A percentile compares a stretch with the other conserved stretches of the same genome.
Conservation (phyloP, 2,329 filamentous ascomycete genomes). For the Tolypocladium guangdongense region DNA sequence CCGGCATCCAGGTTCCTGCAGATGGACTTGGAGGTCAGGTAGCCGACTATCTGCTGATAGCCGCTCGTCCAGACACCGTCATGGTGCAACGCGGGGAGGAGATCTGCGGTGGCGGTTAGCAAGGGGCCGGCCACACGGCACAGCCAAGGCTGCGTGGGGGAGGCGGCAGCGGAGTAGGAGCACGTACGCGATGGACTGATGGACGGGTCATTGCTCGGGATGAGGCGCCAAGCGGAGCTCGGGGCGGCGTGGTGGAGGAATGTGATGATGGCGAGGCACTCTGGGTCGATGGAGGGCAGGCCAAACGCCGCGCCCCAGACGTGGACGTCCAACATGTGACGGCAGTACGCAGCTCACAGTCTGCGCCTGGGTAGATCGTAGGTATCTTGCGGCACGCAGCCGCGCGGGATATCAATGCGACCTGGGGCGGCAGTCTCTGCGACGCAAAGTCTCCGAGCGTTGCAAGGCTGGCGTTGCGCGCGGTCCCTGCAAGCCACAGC, state of each 20-base stretch:
- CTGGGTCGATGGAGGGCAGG: conserved; percentile 80
- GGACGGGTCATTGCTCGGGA: conserved; percentile 63
- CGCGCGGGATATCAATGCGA: not conserved
- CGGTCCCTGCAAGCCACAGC: conserved; percentile 10
- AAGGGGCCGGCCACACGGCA: conserved; percentile 1
- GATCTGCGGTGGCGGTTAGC: conserved; percentile 27
- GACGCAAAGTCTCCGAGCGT: not conserved
- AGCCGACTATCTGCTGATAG: conserved; percentile 48
- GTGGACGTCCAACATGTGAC: conserved; percentile 52
- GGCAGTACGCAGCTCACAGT: not conserved
- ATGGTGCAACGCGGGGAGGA: conserved; percentile 44
- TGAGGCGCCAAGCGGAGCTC: conserved; percentile 52
- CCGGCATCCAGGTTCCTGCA: conserved; percentile 26
- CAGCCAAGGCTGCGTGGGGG: not conserved
- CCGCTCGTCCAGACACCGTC: conserved; percentile 44
- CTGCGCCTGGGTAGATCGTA: not conserved
- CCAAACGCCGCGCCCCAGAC: conserved; percentile 85
- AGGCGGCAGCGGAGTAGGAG: not conserved
- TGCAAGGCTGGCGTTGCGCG: not conserved
- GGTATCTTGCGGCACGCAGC: not conserved
- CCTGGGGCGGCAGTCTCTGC: not conserved
- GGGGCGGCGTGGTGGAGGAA: conserved; percentile 57
- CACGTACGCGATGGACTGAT: conserved; percentile 59
- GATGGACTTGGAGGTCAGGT: conserved; percentile 33
- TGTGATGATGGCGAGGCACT: conserved; percentile 75